phyloP scores from a whole-genome alignment of 495 filamentous ascomycete species.

The Jackrogersella multiformis region DNA sequence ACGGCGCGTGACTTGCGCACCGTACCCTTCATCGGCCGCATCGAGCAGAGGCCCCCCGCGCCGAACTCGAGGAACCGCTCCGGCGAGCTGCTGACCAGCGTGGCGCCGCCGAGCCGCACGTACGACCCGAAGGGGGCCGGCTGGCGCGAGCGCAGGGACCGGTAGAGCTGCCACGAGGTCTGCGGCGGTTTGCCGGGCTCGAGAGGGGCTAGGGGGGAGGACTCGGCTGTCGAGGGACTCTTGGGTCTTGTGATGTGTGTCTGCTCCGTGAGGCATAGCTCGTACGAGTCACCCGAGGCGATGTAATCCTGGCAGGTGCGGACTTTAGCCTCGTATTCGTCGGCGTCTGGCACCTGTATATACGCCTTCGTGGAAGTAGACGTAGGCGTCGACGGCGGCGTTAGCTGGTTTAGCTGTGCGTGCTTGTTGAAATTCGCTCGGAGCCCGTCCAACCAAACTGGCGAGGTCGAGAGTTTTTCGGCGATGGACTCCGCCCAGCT shows the following conservation, averaged over 20 bases:
- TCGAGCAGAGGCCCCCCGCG: slow-evolving; percentile 64
- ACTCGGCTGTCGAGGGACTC: slow-evolving; percentile 34
- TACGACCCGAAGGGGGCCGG: slow-evolving; percentile 89
- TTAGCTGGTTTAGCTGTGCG: slow-evolving; percentile 34
- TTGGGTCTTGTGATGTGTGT: slow-evolving; percentile 65
- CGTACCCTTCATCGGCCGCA: slow-evolving; percentile 95
- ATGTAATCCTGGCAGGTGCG: slow-evolving; percentile 75
- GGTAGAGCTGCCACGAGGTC: slow-evolving; percentile 75
- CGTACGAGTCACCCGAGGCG: slow-evolving; percentile 85
- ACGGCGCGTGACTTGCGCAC: slow-evolving; percentile 72
- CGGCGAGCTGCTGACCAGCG: slow-evolving; percentile 85
- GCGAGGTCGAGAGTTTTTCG: slow-evolving; percentile 44
- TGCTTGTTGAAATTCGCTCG: slow-evolving; percentile 33
- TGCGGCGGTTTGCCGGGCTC: slow-evolving; percentile 29
- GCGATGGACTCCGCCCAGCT: slow-evolving; percentile 48
- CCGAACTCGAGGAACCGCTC: slow-evolving; percentile 88
- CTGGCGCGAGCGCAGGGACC: slow-evolving; percentile 72
- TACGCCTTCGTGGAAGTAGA: slow-evolving; percentile 20
- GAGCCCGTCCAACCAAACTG: slow-evolving; percentile 41
- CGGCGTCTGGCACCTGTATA: slow-evolving; percentile 58
- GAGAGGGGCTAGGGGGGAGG: slow-evolving; percentile 9
- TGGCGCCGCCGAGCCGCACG: slow-evolving; percentile 72
- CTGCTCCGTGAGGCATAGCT: slow-evolving; percentile 86
- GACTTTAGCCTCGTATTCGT: slow-evolving; percentile 71
- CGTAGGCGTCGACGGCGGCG: slow-evolving; percentile 40